Percentiles rank a stretch among this genome's conserved stretches.
These are phyloP conservation scores for Suillus plorans DNA, from an alignment of 768 basidiomycete genomes.

Conservation along the genomic window DNA sequence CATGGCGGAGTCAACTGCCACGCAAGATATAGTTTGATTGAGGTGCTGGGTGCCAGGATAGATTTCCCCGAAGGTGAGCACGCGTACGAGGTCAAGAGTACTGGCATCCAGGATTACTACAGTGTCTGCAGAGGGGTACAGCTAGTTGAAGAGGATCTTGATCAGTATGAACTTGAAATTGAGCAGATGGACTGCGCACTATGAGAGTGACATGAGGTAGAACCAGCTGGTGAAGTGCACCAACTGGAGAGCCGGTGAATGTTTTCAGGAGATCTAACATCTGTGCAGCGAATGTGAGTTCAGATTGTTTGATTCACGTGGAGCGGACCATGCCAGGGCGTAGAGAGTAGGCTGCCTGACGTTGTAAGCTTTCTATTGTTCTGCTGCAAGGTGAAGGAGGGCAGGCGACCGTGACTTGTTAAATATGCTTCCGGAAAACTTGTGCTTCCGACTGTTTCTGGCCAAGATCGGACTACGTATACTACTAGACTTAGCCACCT, in stretches of 20 bases:
- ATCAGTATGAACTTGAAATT: conserved; percentile 2
- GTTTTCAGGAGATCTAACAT: conserved; percentile 51
- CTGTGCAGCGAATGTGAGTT: conserved; percentile 7
- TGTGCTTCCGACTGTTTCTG: neutral
- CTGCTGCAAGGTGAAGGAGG: conserved; percentile 1
- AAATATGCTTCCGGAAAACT: neutral
- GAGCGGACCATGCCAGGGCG: neutral
- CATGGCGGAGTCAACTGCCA: conserved; percentile 76
- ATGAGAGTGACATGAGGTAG: conserved; percentile 57
- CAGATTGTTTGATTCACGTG: neutral
- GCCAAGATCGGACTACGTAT: neutral
- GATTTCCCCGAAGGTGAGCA: conserved; percentile 78
- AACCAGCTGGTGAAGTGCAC: conserved; percentile 54
- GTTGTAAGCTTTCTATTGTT: neutral
- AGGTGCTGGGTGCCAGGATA: conserved; percentile 59
- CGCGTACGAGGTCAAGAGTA: conserved; percentile 60
- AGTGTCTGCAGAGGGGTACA: conserved; percentile 71
- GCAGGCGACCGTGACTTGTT: neutral
- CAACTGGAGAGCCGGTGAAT: conserved; percentile 53
- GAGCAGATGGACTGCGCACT: conserved; percentile 38
- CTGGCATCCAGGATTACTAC: conserved; percentile 73
- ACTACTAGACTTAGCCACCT: neutral
- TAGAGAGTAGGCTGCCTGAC: neutral
- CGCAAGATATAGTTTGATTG: conserved; percentile 50
- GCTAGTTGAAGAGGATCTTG: conserved; percentile 36